These are phyloP conservation scores for Mycena vitilis DNA, from an alignment of 768 basidiomycete species.

Conservation along the genomic window DNA sequence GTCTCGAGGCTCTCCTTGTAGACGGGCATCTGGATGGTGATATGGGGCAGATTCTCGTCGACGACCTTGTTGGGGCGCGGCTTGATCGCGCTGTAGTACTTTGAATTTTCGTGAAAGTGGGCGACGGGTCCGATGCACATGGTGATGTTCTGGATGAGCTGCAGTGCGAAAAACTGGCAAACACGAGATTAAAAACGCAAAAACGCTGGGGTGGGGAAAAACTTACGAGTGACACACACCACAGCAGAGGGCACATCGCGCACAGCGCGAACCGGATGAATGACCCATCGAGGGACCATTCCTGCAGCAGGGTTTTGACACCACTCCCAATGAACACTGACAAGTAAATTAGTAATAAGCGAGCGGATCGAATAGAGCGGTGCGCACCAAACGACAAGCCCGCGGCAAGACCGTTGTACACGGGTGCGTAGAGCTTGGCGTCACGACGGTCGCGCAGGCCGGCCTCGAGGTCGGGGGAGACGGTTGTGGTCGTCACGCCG, in stretches of 20 bases:
- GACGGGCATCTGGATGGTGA: slow-evolving; percentile 87
- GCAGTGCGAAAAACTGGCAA: slow-evolving; percentile 79
- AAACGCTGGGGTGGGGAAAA: background rate
- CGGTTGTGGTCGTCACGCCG: slow-evolving; percentile 46
- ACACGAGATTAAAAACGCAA: slow-evolving; percentile 31
- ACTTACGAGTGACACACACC: slow-evolving; percentile 75
- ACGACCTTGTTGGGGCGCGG: slow-evolving; percentile 60
- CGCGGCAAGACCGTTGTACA: slow-evolving; percentile 73
- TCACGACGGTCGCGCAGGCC: slow-evolving; percentile 40
- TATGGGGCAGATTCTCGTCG: slow-evolving; percentile 74
- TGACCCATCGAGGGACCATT: slow-evolving; percentile 71
- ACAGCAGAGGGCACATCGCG: slow-evolving; percentile 71
- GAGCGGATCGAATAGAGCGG: slow-evolving; percentile 46
- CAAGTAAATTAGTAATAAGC: slow-evolving; percentile 48
- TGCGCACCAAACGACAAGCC: slow-evolving; percentile 65
- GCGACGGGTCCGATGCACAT: slow-evolving; percentile 86
- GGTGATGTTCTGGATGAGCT: slow-evolving; percentile 74
- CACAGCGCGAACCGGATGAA: slow-evolving; percentile 73
- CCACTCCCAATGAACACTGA: slow-evolving; percentile 75
- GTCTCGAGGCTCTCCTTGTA: slow-evolving; percentile 83
- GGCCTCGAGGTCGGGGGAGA: slow-evolving; percentile 45
- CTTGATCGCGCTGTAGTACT: slow-evolving; percentile 79
- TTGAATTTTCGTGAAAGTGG: slow-evolving; percentile 81
- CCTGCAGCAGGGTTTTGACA: slow-evolving; percentile 69
- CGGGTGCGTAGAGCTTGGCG: slow-evolving; percentile 66